A percentile compares a stretch with the other conserved stretches of the same genome.
Evolutionary conservation across 2,329 filamentous ascomycete genomes (phyloP).

Genomic region (Colletotrichum falcatum): DNA sequence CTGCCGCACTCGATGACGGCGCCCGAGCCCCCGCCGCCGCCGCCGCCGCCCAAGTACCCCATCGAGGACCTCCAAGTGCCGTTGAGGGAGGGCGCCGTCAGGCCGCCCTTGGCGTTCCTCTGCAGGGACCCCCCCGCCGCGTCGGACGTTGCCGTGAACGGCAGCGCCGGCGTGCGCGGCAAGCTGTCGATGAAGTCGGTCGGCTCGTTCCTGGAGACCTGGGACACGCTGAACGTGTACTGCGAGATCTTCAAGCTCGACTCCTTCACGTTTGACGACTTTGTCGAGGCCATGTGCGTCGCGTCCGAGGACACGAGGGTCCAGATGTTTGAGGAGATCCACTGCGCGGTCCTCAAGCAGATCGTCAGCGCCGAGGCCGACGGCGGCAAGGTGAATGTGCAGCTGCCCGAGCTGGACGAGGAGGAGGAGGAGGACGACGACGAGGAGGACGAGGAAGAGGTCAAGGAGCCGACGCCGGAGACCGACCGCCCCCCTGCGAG

Average conservation of each 20-base stretch:
- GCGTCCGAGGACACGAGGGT: conserved; percentile 80
- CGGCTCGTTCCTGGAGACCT: conserved; percentile 88
- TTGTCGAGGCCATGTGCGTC: conserved; percentile 86
- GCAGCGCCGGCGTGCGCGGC: conserved; percentile 59
- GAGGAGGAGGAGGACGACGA: conserved; percentile 76
- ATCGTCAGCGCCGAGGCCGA: conserved; percentile 81
- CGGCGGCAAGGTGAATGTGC: conserved; percentile 82
- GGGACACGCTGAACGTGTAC: conserved; percentile 98
- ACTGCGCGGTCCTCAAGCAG: conserved; percentile 90
- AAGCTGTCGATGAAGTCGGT: conserved; percentile 86
- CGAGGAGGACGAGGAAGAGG: conserved; percentile 69
- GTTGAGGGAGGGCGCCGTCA: conserved; percentile 72
- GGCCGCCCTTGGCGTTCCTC: conserved; percentile 83
- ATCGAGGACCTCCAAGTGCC: conserved; percentile 92
- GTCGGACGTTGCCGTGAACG: conserved; percentile 47
- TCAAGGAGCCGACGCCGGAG: conserved; percentile 70
- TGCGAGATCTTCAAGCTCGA: conserved; percentile 94
- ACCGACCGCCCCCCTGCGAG: conserved; percentile 76
- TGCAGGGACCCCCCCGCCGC: conserved; percentile 72
- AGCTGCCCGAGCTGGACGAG: conserved; percentile 79
- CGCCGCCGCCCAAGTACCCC: conserved; percentile 89
- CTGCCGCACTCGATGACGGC: conserved; percentile 51
- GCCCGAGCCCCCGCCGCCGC: conserved; percentile 70
- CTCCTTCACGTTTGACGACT: conserved; percentile 98
- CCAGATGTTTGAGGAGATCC: conserved; percentile 88